phyloP scores from a whole-genome alignment of 2,329 filamentous ascomycete genomes.

The Diplocarpon rosae region DNA sequence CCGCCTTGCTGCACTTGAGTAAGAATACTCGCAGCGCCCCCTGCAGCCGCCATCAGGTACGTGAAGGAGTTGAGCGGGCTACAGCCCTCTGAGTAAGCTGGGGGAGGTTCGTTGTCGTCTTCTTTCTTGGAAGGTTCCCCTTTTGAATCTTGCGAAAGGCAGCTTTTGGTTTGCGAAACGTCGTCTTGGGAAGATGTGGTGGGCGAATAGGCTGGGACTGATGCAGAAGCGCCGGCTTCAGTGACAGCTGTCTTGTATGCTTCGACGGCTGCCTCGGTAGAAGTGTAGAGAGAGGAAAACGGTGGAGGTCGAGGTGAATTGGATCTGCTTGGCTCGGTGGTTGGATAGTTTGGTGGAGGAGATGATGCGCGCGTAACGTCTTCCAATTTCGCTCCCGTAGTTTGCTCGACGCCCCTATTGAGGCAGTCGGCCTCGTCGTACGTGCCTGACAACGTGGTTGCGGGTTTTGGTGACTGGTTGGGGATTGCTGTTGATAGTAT shows the following conservation, averaged over 20 bases:
- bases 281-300: slow-evolving; percentile 49
- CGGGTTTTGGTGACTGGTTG: slow-evolving; percentile 12
- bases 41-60: slow-evolving; percentile 96
- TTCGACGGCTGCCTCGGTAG: slow-evolving; percentile 28
- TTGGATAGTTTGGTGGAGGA: slow-evolving; percentile 49
- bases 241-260: slow-evolving; percentile 29
- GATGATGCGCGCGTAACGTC: slow-evolving; percentile 32
- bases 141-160: slow-evolving; percentile 73
- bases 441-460: slow-evolving; percentile 37
- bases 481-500: slow-evolving; percentile 2
- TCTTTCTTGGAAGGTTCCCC: slow-evolving; percentile 62
- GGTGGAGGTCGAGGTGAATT: slow-evolving; percentile 40
- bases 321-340: slow-evolving; percentile 37
- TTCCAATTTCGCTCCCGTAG: slow-evolving; percentile 27
- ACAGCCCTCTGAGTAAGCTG: slow-evolving; percentile 88
- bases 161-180: slow-evolving; percentile 70
- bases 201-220: slow-evolving; percentile 45
- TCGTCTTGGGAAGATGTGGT: slow-evolving; percentile 29
- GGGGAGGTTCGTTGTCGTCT: slow-evolving; percentile 83
- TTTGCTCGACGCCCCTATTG: slow-evolving; percentile 30
- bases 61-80: slow-evolving; percentile 87
- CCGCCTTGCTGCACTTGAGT: slow-evolving; percentile 96
- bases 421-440: slow-evolving; percentile 32
- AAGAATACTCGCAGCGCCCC: slow-evolving; percentile 95
- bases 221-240: slow-evolving; percentile 28